phyloP scores from a whole-genome alignment of 768 basidiomycete species.

The Brasilioporus rufonigricans region DNA sequence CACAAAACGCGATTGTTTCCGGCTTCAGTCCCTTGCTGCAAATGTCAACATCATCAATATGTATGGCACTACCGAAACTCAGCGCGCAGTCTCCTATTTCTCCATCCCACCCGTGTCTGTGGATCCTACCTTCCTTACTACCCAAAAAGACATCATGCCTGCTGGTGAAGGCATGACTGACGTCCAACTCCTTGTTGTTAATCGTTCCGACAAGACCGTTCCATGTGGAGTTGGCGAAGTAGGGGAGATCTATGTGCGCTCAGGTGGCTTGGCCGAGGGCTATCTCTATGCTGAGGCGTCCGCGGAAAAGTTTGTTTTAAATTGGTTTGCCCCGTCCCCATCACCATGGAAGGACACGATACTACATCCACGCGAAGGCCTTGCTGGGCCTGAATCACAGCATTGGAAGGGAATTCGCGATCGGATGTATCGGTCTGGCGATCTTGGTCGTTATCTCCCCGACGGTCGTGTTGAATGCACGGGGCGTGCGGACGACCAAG shows the following conservation, averaged over 20 bases:
- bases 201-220: slow-evolving; percentile 78
- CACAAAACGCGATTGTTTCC: slow-evolving; percentile 95
- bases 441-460: slow-evolving; percentile 91
- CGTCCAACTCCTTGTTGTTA: slow-evolving; percentile 95
- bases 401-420: slow-evolving; percentile 96
- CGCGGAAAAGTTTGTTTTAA: slow-evolving; percentile 86
- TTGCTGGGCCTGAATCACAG: slow-evolving; percentile 68
- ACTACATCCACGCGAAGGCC: slow-evolving; percentile 49
- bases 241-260: slow-evolving; percentile 97
- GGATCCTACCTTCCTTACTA: slow-evolving; percentile 88
- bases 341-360: slow-evolving; percentile 69
- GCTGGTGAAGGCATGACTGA: slow-evolving; percentile 98
- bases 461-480: slow-evolving; percentile 95
- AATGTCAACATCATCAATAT: slow-evolving; percentile 98
- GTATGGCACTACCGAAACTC: slow-evolving; percentile 99
- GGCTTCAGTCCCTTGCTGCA: slow-evolving; percentile 86
- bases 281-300: slow-evolving; percentile 85
- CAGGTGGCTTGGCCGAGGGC: slow-evolving; percentile 92
- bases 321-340: slow-evolving; percentile 75
- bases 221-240: slow-evolving; percentile 95
- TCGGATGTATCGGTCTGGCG: slow-evolving; percentile 96
- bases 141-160: slow-evolving; percentile 96
- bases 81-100: slow-evolving; percentile 98
- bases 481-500: slow-evolving; percentile 96
- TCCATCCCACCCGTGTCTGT: slow-evolving; percentile 79